Base-by-base conservation (phyloP, 768 basidiomycete genomes). In the Crucibulum laeve region DNA sequence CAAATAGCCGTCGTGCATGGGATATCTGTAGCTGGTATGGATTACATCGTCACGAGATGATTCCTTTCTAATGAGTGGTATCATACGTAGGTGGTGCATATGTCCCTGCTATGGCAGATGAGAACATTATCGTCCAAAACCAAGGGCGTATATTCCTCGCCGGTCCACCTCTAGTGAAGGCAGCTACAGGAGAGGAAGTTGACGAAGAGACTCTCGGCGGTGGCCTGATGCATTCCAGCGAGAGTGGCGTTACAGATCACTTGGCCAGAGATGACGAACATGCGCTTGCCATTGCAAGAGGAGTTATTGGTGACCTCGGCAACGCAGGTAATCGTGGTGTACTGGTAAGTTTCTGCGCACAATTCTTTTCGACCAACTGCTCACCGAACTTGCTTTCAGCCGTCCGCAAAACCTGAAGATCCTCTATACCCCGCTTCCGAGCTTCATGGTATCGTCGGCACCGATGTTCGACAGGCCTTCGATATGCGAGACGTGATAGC, bases 71-170 rank as follows among this genome's bases (percentile, higher is more conserved):
- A 5, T 34, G 17, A 14, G 37, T 46, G 43, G 52, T 14, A 24
- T 39, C 14, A n/a, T n/a, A n/a, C n/a, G n/a, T 35, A 85, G 87
- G 87, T 44, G 92, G 92, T 45, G 92, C 92, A 30, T 94, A 92
- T 64, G 91, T 95, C 33, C 92, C 93, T 21, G 93, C 93, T 2
- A 95, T 97, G 90, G 90, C 92, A 1, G 93, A 97, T 57, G 90
- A 93, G 64, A 93, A 91, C 50, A 76, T 91, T 53, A 93, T 91
- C 48, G 89, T 91, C 24, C 80, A 83, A 46, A 87, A 93, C 47
- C 92, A 95, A 66, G 93, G 93, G 0, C 85, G 78, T 14, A 96
- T 97, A 51, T 96, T 96, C 69, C 76, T 97, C 14, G 93, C 93
- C 11, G 93, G 93, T 0, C 94, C 94, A 8, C 93, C 93, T 6